Conservation (phyloP, 83 land plant species). For the Thuja plicata region DNA sequence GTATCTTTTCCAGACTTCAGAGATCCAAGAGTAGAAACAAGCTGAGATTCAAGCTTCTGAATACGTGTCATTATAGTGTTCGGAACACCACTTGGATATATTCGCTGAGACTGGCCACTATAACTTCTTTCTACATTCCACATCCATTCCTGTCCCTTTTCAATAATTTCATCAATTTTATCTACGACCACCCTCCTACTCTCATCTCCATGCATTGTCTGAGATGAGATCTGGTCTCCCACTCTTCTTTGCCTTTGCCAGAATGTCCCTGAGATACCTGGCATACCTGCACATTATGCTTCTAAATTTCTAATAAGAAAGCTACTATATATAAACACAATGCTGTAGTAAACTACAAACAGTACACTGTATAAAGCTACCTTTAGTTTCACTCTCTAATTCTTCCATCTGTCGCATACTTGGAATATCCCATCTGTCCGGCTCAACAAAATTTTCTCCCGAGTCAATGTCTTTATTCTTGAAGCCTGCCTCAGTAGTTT, state of each 20-base stretch:
- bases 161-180: slow-evolving; percentile 5
- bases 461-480: neutral
- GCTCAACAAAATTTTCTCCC: neutral
- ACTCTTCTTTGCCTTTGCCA: neutral
- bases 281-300: neutral
- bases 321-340: neutral
- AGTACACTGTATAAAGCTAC: neutral
- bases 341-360: neutral
- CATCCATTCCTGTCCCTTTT: slow-evolving; percentile 6
- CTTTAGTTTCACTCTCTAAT: slow-evolving; percentile 4
- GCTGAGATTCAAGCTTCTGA: slow-evolving; percentile 11
- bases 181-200: neutral
- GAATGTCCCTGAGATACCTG: neutral
- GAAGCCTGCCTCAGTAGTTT: neutral
- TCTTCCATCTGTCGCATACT: neutral
- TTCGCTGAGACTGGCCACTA: slow-evolving; percentile 6
- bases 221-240: neutral
- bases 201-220: slow-evolving; percentile 6
- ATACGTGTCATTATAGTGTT: slow-evolving; percentile 1
- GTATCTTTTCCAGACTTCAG: slow-evolving; percentile 1
- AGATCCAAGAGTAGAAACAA: slow-evolving; percentile 10
- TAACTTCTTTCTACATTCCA: neutral
- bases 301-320: slow-evolving; percentile 6
- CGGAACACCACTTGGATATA: neutral
- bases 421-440: neutral